These are phyloP conservation scores for Fusarium coicis DNA, from an alignment of 2,329 filamentous ascomycete species.

Conservation along the genomic window DNA sequence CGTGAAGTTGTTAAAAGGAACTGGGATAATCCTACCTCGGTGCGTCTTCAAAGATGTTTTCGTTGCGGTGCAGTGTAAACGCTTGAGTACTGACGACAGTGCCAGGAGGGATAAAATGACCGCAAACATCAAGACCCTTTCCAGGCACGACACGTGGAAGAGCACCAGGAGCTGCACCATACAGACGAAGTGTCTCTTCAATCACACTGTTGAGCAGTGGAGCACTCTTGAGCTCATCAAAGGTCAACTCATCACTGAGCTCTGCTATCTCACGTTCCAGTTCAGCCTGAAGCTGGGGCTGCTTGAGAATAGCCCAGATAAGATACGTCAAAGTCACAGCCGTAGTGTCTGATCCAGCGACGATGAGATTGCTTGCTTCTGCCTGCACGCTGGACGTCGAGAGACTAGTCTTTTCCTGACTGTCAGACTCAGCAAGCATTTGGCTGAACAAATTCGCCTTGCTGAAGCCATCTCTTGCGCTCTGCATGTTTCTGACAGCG, in stretches of 20 bases:
- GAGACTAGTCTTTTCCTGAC: not conserved
- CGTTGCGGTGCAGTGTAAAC: conserved; percentile 14
- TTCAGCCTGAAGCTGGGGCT: not conserved
- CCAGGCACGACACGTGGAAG: conserved; percentile 9
- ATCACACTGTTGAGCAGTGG: conserved; percentile 19
- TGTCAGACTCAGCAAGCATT: not conserved
- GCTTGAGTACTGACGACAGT: conserved; percentile 22
- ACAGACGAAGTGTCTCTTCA: conserved; percentile 22
- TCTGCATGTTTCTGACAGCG: not conserved
- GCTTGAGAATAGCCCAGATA: conserved; percentile 21
- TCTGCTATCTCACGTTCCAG: conserved; percentile 7
- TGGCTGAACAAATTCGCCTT: conserved; percentile 2
- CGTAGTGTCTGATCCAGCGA: conserved; percentile 24
- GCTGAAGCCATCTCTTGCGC: not conserved
- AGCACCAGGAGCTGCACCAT: conserved; percentile 27
- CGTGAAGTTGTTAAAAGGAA: no score
- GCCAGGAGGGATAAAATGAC: not conserved
- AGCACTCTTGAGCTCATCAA: conserved; percentile 2
- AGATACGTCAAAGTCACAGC: conserved; percentile 26
- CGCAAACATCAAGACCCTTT: not conserved
- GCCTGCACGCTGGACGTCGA: not conserved
- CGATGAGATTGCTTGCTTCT: conserved; percentile 7
- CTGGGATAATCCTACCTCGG: not conserved
- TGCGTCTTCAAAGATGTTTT: not conserved
- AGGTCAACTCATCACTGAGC: not conserved